Evolutionary conservation across 2,329 filamentous ascomycete genomes (phyloP), one percentile per base, ranked within the genome.

Genomic region (Ceratocystis huliohia): DNA sequence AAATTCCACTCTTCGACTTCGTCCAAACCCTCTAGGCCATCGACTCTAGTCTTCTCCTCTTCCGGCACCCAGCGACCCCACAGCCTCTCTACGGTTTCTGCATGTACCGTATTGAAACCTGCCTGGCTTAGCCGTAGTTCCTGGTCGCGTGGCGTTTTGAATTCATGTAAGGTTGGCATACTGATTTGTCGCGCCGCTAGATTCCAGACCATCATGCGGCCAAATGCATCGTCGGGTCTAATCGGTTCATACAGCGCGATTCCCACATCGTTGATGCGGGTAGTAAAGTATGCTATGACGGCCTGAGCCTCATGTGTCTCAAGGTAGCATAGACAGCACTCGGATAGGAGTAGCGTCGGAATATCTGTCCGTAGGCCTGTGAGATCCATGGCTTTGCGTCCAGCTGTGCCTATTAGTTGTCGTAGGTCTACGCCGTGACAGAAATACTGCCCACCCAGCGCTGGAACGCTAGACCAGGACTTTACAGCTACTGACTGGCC

Each of bases 271-370:
- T 73, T 70, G 46, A 84, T 81, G 22, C 74, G 76, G 2, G 78
- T 75, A 17, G 81, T 79, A 71, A 93, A 91, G 74, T 84, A 86
- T 17, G 78, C 74, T 25, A 96, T 75, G 3, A 93, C 84, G 1
- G 77, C 76, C 46, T 81, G 79, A 0, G 91, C 87, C 64, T 86
- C 81, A 0, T 80, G 72, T 0, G 86, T 81, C 7, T 86, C 81
- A 1, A 99, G 82, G 73, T 99, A 99, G 74, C 94, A 90, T 41
- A 99, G 82, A 74, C 94, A 99, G 80, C 94, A 97, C 75, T 99
- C 94, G 0, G 93, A 97, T 5, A 99, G 81, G 28, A 99, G 76
- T 7, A 99, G 77, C 0, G 94, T 99, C 0, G 94, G 91, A 0
- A 89, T 28, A 73, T 83, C 71, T 70, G 76, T 73, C 77, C 82